A percentile compares a stretch with the other conserved stretches of the same genome.
phyloP scores from a whole-genome alignment of 2,329 filamentous ascomycete genomes.

The Cladosporium halotolerans region DNA sequence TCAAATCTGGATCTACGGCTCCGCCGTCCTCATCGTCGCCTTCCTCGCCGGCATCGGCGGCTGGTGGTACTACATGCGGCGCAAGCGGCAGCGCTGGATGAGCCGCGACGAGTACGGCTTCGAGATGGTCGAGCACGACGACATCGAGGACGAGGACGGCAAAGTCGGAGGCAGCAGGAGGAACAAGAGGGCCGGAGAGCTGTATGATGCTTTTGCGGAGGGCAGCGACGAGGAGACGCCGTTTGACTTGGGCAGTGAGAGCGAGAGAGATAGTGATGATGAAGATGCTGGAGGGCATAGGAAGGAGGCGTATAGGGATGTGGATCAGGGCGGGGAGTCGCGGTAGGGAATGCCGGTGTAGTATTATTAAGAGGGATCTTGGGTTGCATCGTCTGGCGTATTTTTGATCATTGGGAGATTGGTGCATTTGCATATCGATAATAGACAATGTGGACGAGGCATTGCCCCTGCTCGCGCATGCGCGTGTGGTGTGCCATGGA shows the following conservation, averaged over 20 bases:
- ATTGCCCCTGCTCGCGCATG: too few species aligned
- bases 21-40: conserved; percentile 71
- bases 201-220: conserved; percentile 96
- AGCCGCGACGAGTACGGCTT: conserved; percentile 82
- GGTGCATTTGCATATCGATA: too few species aligned
- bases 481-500: too few species aligned
- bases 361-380: background rate
- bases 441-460: too few species aligned
- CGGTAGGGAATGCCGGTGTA: background rate
- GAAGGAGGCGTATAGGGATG: conserved; percentile 19
- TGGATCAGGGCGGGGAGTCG: conserved; percentile 7
- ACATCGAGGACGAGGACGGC: conserved; percentile 43
- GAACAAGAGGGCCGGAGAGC: conserved; percentile 67
- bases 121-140: conserved; percentile 80
- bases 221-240: conserved; percentile 63
- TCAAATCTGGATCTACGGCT: conserved; percentile 89
- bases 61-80: conserved; percentile 74
- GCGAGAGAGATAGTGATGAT: conserved; percentile 18
- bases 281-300: conserved; percentile 3
- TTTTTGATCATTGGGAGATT: background rate
- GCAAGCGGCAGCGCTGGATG: conserved; percentile 50
- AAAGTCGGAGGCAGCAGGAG: conserved; percentile 40
- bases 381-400: background rate
- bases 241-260: conserved; percentile 20
- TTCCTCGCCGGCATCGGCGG: conserved; percentile 72